Conservation (phyloP, 2,329 filamentous ascomycete species). For the Coniochaeta sp. region DNA sequence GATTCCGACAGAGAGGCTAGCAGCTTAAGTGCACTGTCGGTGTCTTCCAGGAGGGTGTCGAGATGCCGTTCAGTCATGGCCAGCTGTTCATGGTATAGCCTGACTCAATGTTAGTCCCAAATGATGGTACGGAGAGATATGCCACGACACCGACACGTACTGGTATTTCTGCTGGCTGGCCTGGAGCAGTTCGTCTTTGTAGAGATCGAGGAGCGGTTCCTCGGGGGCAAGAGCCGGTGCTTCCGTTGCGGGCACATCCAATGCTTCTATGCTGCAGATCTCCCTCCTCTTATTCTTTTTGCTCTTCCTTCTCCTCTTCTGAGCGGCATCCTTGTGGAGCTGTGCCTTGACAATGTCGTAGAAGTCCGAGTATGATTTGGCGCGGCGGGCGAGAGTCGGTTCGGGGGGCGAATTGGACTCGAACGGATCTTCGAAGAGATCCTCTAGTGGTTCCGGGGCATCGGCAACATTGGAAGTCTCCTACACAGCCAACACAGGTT, state of each 20-base stretch:
- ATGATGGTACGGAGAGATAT: neutral
- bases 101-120: conserved; percentile 25
- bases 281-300: conserved; percentile 27
- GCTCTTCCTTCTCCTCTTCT: conserved; percentile 21
- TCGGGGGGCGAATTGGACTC: conserved; percentile 54
- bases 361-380: conserved; percentile 74
- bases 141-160: conserved; percentile 40
- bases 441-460: conserved; percentile 46
- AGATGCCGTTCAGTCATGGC: conserved; percentile 75
- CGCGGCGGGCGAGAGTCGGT: conserved; percentile 56
- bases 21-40: conserved; percentile 65
- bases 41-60: conserved; percentile 68
- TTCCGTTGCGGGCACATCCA: conserved; percentile 29
- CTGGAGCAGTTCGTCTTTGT: conserved; percentile 64
- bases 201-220: conserved; percentile 39
- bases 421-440: conserved; percentile 50
- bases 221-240: conserved; percentile 13
- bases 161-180: conserved; percentile 80
- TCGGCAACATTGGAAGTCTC: conserved; percentile 43
- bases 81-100: conserved; percentile 74
- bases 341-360: conserved; percentile 55
- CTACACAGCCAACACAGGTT: conserved; percentile 27
- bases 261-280: conserved; percentile 42
- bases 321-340: conserved; percentile 40
- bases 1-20: conserved; percentile 75